Evolutionary conservation across 108 stramenopile species (phyloP).

Genomic region (Chaetoceros tenuissimus): DNA sequence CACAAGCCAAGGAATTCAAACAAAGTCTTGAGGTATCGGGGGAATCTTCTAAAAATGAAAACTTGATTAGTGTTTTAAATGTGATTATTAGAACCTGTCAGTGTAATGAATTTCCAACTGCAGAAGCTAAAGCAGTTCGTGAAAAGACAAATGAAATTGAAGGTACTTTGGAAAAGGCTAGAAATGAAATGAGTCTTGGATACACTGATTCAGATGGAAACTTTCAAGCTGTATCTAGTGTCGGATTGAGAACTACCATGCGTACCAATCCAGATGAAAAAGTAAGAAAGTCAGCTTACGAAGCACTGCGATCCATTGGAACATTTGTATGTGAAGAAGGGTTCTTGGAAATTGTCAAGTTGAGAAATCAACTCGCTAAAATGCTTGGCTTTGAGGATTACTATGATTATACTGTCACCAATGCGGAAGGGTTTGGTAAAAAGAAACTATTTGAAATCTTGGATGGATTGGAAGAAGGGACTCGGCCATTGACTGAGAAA

Average conservation of each 20-base stretch:
- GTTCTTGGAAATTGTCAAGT: conserved; percentile 60
- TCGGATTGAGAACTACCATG: conserved; percentile 45
- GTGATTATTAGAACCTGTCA: conserved; percentile 39
- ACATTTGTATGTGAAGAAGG: conserved; percentile 56
- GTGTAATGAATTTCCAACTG: conserved; percentile 43
- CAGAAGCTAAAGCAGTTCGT: conserved; percentile 37
- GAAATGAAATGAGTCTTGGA: conserved; percentile 45
- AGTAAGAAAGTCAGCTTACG: conserved; percentile 46
- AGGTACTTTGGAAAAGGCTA: conserved; percentile 37
- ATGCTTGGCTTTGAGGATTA: conserved; percentile 43
- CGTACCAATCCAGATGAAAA: conserved; percentile 37
- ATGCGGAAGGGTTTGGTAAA: conserved; percentile 68
- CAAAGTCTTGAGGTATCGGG: conserved; percentile 4
- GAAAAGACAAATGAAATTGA: conserved; percentile 44
- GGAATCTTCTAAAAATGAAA: conserved; percentile 6
- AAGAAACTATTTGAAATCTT: conserved; percentile 52
- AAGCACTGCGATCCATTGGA: conserved; percentile 59
- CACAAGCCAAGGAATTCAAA: conserved; percentile 25
- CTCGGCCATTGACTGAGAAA: conserved; percentile 41
- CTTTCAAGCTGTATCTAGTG: conserved; percentile 46
- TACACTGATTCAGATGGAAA: conserved; percentile 21
- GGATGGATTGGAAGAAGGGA: conserved; percentile 50
- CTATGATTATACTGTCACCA: conserved; percentile 67
- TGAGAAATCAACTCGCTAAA: conserved; percentile 48
- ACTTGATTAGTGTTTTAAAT: conserved; percentile 38